Base-by-base conservation (phyloP, 306 rosid species). In the Cicer cuneatum region DNA sequence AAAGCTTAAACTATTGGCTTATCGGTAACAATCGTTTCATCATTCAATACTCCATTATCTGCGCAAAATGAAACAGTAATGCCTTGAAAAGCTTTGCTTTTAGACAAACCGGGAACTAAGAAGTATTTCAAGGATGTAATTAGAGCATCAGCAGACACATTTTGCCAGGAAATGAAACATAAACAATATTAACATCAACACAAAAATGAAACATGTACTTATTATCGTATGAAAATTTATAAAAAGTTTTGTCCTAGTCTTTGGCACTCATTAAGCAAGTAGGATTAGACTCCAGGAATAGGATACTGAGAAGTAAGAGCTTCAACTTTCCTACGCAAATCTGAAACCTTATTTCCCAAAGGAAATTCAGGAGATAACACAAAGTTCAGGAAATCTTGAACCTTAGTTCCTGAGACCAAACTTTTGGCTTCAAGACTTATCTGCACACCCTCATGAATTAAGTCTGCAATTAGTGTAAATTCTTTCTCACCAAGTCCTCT, bases 371-470 rank as follows among this genome's bases (percentile, higher is more conserved):
- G 78, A 8, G 98, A 73, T 7, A 83, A 9, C 15, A 88, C 87
- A 66, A 87, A 85, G 86, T 88, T 89, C 81, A 87, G 19, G 51
- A 89, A 94, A 43, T 91, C 97, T 75, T 94, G 96, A 33, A 94
- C 86, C 91, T 90, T 94, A 41, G 98, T 18, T 73, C 95, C 97
- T 0, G 91, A 53, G 75, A 69, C 91, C 43, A 82, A 45, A 13
- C 68, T 69, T 75, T 88, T 91, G 74, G 97, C 96, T 78, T 91
- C 93, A 19, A 73, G 80, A 7, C 91, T 78, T 72, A 90, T 86
- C 70, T 77, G 82, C 58, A 94, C 97, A 5, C 98, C 98, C 86
- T 89, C 98, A 0, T 94, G 93, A 78, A 94, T 87, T 37, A 85
- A 83, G 78, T 94, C 95, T 6, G 97, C 97, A 58, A 86, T 65